Base-by-base conservation (phyloP, 73 alveolate genomes). In the Paramecium caudatum region DNA sequence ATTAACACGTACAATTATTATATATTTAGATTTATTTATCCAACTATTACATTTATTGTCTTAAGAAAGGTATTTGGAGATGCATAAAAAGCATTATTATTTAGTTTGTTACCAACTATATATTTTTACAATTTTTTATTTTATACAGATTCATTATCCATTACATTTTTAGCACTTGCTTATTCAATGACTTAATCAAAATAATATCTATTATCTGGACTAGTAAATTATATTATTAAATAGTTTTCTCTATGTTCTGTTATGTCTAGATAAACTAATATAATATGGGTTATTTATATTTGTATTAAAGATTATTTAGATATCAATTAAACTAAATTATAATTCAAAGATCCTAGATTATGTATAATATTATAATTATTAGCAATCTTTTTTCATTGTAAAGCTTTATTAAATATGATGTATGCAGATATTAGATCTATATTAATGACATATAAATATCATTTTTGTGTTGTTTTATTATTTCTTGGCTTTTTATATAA, bases 81-180 rank as follows among this genome's bases (percentile, higher is more conserved):
- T 65, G 34, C 21, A 23, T 32, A 19, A 21, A 48, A 30, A 30
- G 62, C 69, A 63, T 43, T 39, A 15, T 39, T 63, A 23, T 82
- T 48, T 68, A 23, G 74, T 5, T 39, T 91, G 25, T 69, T 61
- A 4, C 95, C 95, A 21, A 90, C 95, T 3, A 63, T 91, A 19
- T 91, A 82, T 61, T 80, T 91, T 33, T 91, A 82, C 33, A 62
- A 82, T 49, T 74, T 45, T 32, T 47, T 91, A 30, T 91, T 82
- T 30, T 91, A 91, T 46, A 91, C 95, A 12, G 95, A 91, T 30
- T 41, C 93, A 10, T 61, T 80, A 15, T 82, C 95, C 0, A 34
- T 91, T 4, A 61, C 82, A 23, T 15, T 82, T 7, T 65, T 65
- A 13, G 55, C 86, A 8, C 36, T 70, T 9, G 30, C 82, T 70